Conservation (phyloP, 352 stramenopile species). For the Globisporangium canariense region DNA sequence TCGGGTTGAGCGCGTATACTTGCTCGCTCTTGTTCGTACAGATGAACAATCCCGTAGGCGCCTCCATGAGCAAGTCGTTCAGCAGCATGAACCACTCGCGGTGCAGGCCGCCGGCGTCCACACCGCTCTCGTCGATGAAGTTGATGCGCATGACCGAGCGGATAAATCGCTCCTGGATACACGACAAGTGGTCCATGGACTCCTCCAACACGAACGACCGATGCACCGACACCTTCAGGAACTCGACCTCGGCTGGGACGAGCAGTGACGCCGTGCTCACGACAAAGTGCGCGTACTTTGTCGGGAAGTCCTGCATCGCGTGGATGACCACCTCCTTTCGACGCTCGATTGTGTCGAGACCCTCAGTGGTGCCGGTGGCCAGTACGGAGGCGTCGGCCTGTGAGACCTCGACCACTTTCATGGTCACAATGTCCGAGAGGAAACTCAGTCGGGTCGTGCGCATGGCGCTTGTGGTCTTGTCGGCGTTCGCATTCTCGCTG, state of each 20-base stretch:
- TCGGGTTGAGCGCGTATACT: conserved; percentile 60
- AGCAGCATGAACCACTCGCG: conserved; percentile 93
- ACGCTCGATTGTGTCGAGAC: conserved; percentile 32
- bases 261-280: conserved; percentile 58
- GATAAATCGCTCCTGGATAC: conserved; percentile 53
- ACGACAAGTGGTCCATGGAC: conserved; percentile 63
- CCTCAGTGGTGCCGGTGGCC: conserved; percentile 25
- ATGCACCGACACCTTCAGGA: conserved; percentile 63
- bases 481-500: background rate
- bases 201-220: conserved; percentile 65
- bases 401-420: conserved; percentile 36
- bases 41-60: conserved; percentile 49
- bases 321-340: conserved; percentile 38
- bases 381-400: conserved; percentile 31
- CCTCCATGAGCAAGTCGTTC: conserved; percentile 48
- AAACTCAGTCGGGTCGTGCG: conserved; percentile 25
- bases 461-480: conserved; percentile 26
- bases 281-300: conserved; percentile 76
- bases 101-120: conserved; percentile 85
- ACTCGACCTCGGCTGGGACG: conserved; percentile 61
- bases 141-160: conserved; percentile 82
- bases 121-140: conserved; percentile 80
- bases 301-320: conserved; percentile 53
- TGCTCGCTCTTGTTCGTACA: conserved; percentile 51
- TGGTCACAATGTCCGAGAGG: conserved; percentile 27